Base-by-base conservation (phyloP, 2,329 filamentous ascomycete species). In the Didymella pomorum region DNA sequence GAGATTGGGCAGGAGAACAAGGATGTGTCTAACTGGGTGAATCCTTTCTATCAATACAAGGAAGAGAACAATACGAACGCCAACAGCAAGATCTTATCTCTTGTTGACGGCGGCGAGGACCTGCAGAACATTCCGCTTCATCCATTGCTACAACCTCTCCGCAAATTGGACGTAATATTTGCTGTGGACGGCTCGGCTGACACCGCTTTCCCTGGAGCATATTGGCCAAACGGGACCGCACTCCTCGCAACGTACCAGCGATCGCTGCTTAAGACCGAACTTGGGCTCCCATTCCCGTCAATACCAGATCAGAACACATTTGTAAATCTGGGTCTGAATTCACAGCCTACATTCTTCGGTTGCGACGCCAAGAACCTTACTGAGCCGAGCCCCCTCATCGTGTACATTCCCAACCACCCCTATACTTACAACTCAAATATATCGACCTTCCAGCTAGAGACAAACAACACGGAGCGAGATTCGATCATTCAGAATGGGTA, bases 401-500 rank as follows among this genome's bases (percentile, higher is more conserved):
- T 43, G 41, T 43, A 43, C 25, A 18, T 43, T 43, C 41, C 41
- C 12, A 43, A 43, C 41, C 25, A 5, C 25, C 41, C 41, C 20
- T 43, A 43, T 21, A 43, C n/a, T 23, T 43, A 25, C 41, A 21
- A 43, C 21, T 43, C 41, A 43, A 43, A 43, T 26, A 43, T 21
- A 25, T 43, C 41, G 11, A 43, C 41, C 10, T 43, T 43, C 21
- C n/a, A 43, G 20, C 20, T 43, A 21, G n/a, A 11, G 10, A 21
- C n/a, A 23, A 43, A 21, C 21, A 43, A 21, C 41, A 21, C n/a
- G 8, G 41, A 43, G 20, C 41, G 41, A 18, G 20, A 43, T 26
- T 11, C 20, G n/a, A 43, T 43, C n/a, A 43, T 43, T 26, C 41
- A 43, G 14, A 43, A 43, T 14, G 41, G 41, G 11, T 43, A 43